These are phyloP conservation scores for Agrocybe chaxingu DNA, from an alignment of 768 basidiomycete species.

Conservation along the genomic window DNA sequence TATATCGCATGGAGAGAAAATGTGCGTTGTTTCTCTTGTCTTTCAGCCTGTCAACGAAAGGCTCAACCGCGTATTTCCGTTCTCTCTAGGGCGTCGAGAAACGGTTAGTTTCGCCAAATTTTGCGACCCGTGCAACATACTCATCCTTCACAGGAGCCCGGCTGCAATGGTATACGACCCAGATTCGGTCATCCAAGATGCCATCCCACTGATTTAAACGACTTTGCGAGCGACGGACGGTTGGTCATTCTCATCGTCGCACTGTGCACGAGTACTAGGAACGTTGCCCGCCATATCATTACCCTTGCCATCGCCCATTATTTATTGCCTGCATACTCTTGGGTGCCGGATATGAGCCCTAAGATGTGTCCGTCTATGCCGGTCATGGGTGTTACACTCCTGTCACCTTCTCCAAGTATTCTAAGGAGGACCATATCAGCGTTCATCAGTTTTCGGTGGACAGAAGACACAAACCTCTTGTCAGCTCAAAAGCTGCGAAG, in stretches of 20 bases:
- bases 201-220: too few relatives aligned
- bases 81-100: conserved; percentile 31
- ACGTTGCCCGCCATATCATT: too few relatives aligned
- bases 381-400: conserved; percentile 22
- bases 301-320: too few relatives aligned
- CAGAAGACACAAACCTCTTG: conserved; percentile 48
- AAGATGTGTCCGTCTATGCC: not conserved
- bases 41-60: not conserved
- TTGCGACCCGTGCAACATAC: not conserved
- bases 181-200: not conserved
- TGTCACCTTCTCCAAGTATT: conserved; percentile 33
- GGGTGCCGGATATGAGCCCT: too few relatives aligned
- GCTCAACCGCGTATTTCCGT: not conserved
- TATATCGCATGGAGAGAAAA: conserved; percentile 45
- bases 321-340: too few relatives aligned
- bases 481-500: conserved; percentile 86
- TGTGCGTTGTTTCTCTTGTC: conserved; percentile 27
- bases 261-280: too few relatives aligned
- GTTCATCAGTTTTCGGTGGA: too few relatives aligned
- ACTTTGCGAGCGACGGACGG: too few relatives aligned
- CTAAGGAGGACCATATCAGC: conserved; percentile 15
- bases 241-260: too few relatives aligned
- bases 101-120: conserved; percentile 20
- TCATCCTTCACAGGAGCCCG: conserved; percentile 22
- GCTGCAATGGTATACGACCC: conserved; percentile 27